Percentiles rank a stretch among this genome's conserved stretches.
These are phyloP conservation scores for Conringia planisiliqua DNA, from an alignment of 345 rosid species.

Conservation along the genomic window DNA sequence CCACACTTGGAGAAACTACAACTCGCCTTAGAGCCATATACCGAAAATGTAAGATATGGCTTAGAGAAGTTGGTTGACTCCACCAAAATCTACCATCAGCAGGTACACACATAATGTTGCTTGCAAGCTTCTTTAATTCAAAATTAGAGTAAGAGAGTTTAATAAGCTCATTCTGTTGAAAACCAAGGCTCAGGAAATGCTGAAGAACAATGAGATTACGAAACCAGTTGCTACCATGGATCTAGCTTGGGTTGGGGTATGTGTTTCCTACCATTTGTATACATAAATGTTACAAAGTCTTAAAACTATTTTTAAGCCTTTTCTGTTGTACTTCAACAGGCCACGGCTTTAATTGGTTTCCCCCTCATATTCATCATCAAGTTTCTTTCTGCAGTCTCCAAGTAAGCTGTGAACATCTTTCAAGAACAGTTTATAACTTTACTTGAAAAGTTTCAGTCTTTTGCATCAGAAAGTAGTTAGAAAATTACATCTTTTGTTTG, in stretches of 20 bases:
- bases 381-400: slow-evolving; percentile 38
- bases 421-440: not conserved
- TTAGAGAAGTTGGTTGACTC: slow-evolving; percentile 30
- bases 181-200: slow-evolving; percentile 41
- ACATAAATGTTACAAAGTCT: not conserved
- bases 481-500: not conserved
- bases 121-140: not conserved
- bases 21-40: slow-evolving; percentile 40
- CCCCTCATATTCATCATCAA: slow-evolving; percentile 40
- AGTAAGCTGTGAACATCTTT: slow-evolving; percentile 32
- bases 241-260: slow-evolving; percentile 49
- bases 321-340: slow-evolving; percentile 21
- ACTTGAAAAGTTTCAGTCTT: not conserved
- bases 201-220: slow-evolving; percentile 41
- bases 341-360: slow-evolving; percentile 37
- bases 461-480: not conserved
- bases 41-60: slow-evolving; percentile 17
- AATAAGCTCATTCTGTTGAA: not conserved
- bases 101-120: slow-evolving; percentile 21
- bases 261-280: slow-evolving; percentile 3
- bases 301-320: not conserved
- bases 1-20: slow-evolving; percentile 34
- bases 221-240: slow-evolving; percentile 43
- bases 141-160: not conserved
- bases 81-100: slow-evolving; percentile 30